Base-by-base conservation (phyloP, 179 eudicot genomes). In the Spergularia azorica region DNA sequence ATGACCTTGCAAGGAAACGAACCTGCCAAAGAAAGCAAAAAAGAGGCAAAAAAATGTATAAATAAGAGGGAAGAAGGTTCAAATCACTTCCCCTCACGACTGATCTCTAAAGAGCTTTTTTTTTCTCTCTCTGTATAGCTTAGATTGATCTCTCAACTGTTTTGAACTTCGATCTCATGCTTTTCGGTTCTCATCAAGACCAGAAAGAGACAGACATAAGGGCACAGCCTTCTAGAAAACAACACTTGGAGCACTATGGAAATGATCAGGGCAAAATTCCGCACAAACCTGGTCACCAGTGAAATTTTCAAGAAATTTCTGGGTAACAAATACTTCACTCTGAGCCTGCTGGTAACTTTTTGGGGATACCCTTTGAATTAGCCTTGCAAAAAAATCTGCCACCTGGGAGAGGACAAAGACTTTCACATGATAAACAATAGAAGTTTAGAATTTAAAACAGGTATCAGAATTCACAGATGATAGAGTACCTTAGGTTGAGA, bases 1-100 rank as follows among this genome's bases (percentile, higher is more conserved):
- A 95, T 21, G 99, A 95, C 83, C 98, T 90, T 62, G 98, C 99
- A 74, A 95, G 85, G 83, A 95, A 95, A 56, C 99, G 98, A 65
- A 95, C 98, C 99, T 95, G 90, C 71, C 69, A 58, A 75, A 67
- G 70, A 61, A 61, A 69, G n/a, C n/a, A 58, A 32, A 81, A 55
- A 68, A 54, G 46, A 12, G 56, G 14, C 43, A 58, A 16, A 12
- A 26, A 61, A 80, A 58, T 41, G 67, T 52, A 76, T 46, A 12
- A 54, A 18, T 36, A 38, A 58, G 66, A 62, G 57, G 18, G 64
- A 26, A 67, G 39, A 13, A 56, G 63, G 32, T 26, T 17, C 32
- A 6, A 38, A 16, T 6, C 59, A 72, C 48, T 12, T 74, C 20
- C 61, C 55, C n/a, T 20, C 38, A 66, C 32, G 32, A 26, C 32